Base-by-base conservation (phyloP, 1,284 basidiomycete species). In the Cerioporus squamosus region DNA sequence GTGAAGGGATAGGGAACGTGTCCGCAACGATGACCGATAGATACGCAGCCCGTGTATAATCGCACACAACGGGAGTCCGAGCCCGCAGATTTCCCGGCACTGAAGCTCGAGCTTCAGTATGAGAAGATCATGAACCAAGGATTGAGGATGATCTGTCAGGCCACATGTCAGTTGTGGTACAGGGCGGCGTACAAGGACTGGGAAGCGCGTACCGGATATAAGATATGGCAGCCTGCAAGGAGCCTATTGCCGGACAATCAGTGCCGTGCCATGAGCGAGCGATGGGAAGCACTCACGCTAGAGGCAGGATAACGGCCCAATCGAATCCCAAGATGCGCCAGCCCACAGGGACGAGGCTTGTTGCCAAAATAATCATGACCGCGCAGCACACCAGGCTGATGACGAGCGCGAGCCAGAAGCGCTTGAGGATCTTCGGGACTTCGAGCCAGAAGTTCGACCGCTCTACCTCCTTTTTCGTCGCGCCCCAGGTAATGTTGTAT, bases 361-460 rank as follows among this genome's bases (percentile, higher is more conserved):
- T 79, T 0, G 83, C 76, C 31, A 92, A 69, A 31, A 91, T 70
- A 51, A 83, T 72, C 76, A 91, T 86, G 51, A 70, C 75, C n/a
- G n/a, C 80, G 43, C 85, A 73, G 2, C 75, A 80, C 43, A 85
- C 72, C 26, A 77, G 60, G 29, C 81, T 20, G 50, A 81, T 61
- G 24, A 84, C 57, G 58, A 95, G 78, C 44, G 86, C 78, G 22
- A 86, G 68, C 73, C 88, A 85, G 76, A 92, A 91, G 15, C 90
- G 83, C 65, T 87, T 85, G 69, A 87, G 76, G 71, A 94, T 94
- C 60, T 82, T 84, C 0, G 94, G 94, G 8, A 94, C 86, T 72
- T 95, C 93, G 52, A 89, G 83, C 84, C 92, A 95, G 79, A 95
- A 94, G 73, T 94, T 94, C 15, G 87, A 91, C 52, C 85, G 80